A percentile compares a stretch with the other conserved stretches of the same genome.
phyloP scores from a whole-genome alignment of 495 filamentous ascomycete genomes.

The Hypoxylon cercidicola region DNA sequence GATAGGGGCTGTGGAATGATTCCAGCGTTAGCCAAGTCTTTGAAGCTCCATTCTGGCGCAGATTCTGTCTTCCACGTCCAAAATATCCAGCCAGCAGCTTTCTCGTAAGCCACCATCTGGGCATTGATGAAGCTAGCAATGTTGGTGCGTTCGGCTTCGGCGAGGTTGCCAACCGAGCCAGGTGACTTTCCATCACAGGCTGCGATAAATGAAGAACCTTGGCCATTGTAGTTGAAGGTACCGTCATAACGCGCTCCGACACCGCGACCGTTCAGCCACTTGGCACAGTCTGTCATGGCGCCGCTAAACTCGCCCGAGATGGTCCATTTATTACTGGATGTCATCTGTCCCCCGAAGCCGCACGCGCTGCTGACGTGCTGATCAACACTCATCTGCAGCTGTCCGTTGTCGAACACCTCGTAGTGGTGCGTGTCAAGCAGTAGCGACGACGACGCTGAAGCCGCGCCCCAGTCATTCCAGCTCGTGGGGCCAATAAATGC shows the following conservation, averaged over 20 bases:
- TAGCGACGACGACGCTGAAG: slow-evolving; percentile 64
- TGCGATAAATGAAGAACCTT: slow-evolving; percentile 38
- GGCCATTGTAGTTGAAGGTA: slow-evolving; percentile 54
- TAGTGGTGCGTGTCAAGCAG: slow-evolving; percentile 78
- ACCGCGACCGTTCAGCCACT: slow-evolving; percentile 75
- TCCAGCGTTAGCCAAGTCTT: slow-evolving; percentile 9
- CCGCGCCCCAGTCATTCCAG: slow-evolving; percentile 76
- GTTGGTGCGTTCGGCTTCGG: slow-evolving; percentile 64
- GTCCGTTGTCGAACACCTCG: slow-evolving; percentile 70
- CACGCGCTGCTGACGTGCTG: slow-evolving; percentile 65
- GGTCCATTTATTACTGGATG: slow-evolving; percentile 72
- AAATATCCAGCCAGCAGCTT: slow-evolving; percentile 77
- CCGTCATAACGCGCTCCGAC: slow-evolving; percentile 78
- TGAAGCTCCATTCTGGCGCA: slow-evolving; percentile 88
- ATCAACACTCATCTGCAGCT: slow-evolving; percentile 60
- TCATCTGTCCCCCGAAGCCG: slow-evolving; percentile 57
- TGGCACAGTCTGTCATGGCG: slow-evolving; percentile 79
- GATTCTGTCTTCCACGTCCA: slow-evolving; percentile 88
- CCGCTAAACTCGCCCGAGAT: slow-evolving; percentile 77
- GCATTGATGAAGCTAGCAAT: slow-evolving; percentile 73
- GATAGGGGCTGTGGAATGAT: slow-evolving; percentile 13
- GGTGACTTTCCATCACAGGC: slow-evolving; percentile 70
- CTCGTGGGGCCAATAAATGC: slow-evolving; percentile 70
- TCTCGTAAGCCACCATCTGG: slow-evolving; percentile 79
- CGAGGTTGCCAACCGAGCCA: slow-evolving; percentile 65